Conservation (phyloP, 2,329 filamentous ascomycete species). For the Herpotrichia juniperi region DNA sequence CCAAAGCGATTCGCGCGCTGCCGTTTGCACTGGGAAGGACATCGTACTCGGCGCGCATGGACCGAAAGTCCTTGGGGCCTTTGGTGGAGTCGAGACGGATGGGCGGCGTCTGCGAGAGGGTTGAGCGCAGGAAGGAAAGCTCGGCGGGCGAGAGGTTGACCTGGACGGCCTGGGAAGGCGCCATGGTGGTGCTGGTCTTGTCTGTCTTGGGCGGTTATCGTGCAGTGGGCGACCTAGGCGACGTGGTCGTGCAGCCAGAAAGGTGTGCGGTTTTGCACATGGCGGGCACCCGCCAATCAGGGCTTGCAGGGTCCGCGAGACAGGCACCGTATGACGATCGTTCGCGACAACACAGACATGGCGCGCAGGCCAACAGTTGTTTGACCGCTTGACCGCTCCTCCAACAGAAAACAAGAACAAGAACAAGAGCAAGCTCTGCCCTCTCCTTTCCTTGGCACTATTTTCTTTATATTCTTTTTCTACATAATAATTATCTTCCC, state of each 20-base stretch:
- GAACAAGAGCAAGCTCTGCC: not conserved
- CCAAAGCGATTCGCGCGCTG: constrained; percentile 90
- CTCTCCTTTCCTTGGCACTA: not conserved
- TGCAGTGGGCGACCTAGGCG: constrained; percentile 4
- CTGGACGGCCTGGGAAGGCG: constrained; percentile 55
- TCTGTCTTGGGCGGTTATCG: constrained; percentile 13
- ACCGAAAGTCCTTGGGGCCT: constrained; percentile 81
- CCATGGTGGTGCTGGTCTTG: constrained; percentile 26
- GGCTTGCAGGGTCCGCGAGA: constrained; percentile 14
- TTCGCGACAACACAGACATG: constrained; percentile 26
- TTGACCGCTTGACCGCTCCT: constrained; percentile 23
- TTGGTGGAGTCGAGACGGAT: constrained; percentile 76
- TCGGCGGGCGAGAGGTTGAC: constrained; percentile 89
- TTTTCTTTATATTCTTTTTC: constrained; percentile 1
- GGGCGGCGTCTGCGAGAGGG: constrained; percentile 79
- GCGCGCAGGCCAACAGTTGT: constrained; percentile 26
- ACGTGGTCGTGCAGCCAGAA: not conserved
- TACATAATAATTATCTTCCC: constrained; percentile 1
- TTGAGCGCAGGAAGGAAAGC: constrained; percentile 91
- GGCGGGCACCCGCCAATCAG: constrained; percentile 27
- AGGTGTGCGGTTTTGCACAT: not conserved
- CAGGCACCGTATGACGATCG: constrained; percentile 21
- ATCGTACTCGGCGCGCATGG: constrained; percentile 85
- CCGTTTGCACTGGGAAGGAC: constrained; percentile 90
- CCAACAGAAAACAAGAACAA: no score